Base-by-base conservation (phyloP, 1,284 basidiomycete genomes). In the Ustilago loliicola region DNA sequence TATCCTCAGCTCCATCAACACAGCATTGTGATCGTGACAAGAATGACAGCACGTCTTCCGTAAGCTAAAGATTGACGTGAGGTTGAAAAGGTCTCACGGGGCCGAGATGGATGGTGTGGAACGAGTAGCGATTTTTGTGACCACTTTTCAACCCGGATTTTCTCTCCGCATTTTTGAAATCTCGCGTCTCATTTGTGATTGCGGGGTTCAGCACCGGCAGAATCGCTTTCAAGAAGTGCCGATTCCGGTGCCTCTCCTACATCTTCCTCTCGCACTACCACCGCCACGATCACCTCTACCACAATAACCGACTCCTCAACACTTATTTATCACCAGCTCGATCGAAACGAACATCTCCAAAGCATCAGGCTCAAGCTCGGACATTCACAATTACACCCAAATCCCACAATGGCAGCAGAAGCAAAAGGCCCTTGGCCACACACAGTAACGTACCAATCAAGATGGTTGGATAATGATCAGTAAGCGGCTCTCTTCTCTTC, bases 381-480 rank as follows among this genome's bases (percentile, higher is more conserved):
- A 40, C 6, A 7, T 15, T 40, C 6, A 40, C 15, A 15, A 17
- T 15, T 15, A 19, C 38, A 19, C 11, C 38, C 6, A 15, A 15
- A 19, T 48, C 21, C 19, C 52, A n/a, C 29, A 9, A 74, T 68
- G 72, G 30, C 66, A 36, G 59, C 66, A 29, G 59, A 74, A 51
- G 55, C 66, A 40, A 55, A 65, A 42, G 72, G 53, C 36, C 29
- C 52, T 2, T 77, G 74, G 74, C 74, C 74, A 3, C 66, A 77
- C 48, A 55, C 25, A 19, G 34, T 54, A 1, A 68, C 55, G 0
- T 77, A 77, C 55, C 69, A 77, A 48, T 75, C 79, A 5, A 66
- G 79, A n/a, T 80, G 79, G 79, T 34, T 80, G 17, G 79, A 80
- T 56, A 80, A 80, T 29, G 79, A 80, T 45, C 77, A 79, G 69